Conservation (phyloP, 2,329 filamentous ascomycete species). For the Neonectria magnoliae region DNA sequence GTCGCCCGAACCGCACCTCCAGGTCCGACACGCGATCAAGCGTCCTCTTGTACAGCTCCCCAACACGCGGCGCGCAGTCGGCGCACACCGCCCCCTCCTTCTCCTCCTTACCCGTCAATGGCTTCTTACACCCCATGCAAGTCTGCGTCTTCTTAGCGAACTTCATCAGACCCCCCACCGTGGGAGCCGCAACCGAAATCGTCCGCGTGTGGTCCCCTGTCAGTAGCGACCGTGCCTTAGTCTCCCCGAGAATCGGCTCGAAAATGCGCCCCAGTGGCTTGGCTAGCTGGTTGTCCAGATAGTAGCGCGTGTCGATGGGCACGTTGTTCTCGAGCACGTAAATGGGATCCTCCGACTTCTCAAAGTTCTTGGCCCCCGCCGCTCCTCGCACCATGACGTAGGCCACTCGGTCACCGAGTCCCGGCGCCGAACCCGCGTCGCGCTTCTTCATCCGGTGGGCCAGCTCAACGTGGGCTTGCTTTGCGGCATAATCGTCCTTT, state of each 20-base stretch:
- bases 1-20: conserved; percentile 88
- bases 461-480: conserved; percentile 96
- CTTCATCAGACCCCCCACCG: conserved; percentile 95
- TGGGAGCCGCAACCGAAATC: conserved; percentile 91
- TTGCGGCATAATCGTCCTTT: conserved; percentile 88
- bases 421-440: conserved; percentile 92
- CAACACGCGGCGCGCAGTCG: conserved; percentile 84
- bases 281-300: conserved; percentile 96
- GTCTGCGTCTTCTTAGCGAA: conserved; percentile 98
- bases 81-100: conserved; percentile 86
- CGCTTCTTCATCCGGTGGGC: conserved; percentile 97
- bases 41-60: conserved; percentile 93
- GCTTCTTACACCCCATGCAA: conserved; percentile 99
- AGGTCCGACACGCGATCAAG: conserved; percentile 89
- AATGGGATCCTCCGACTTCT: conserved; percentile 96
- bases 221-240: conserved; percentile 85
- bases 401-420: conserved; percentile 92
- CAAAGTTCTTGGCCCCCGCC: conserved; percentile 91
- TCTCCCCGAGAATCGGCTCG: conserved; percentile 95
- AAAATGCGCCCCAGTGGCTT: conserved; percentile 96
- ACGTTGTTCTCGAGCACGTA: conserved; percentile 98
- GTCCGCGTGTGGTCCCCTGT: conserved; percentile 95
- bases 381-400: conserved; percentile 98
- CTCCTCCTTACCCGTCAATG: conserved; percentile 82
- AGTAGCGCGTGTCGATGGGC: conserved; percentile 98